A percentile compares a stretch with the other conserved stretches of the same genome.
Conservation (phyloP, 352 stramenopile genomes). For the Phytophthora ramorum region DNA sequence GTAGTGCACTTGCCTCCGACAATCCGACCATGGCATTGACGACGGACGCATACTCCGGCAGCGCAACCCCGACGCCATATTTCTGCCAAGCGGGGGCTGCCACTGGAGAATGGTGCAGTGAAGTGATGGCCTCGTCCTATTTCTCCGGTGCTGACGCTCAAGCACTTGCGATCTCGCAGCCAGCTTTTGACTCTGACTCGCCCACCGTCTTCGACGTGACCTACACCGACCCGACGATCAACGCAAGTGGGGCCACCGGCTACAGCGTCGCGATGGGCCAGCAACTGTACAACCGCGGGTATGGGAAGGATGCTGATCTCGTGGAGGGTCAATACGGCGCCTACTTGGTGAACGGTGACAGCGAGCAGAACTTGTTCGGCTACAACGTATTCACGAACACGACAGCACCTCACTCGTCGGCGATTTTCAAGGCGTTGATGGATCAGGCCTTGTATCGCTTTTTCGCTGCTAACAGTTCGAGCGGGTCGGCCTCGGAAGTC, state of each 20-base stretch:
- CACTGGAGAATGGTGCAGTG: constrained; percentile 33
- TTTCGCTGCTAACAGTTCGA: constrained; percentile 32
- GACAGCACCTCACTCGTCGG: constrained; percentile 40
- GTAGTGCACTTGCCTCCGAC: constrained; percentile 29
- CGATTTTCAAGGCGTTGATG: constrained; percentile 62
- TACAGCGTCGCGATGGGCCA: constrained; percentile 43
- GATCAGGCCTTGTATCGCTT: constrained; percentile 62
- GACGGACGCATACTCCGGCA: constrained; percentile 22
- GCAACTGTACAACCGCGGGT: constrained; percentile 49
- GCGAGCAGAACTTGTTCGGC: constrained; percentile 37
- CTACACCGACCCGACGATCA: constrained; percentile 54
- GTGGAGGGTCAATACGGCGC: constrained; percentile 47
- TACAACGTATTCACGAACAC: constrained; percentile 74
- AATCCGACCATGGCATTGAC: constrained; percentile 45
- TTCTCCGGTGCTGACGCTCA: constrained; percentile 35
- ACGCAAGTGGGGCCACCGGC: constrained; percentile 45
- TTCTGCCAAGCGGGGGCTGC: constrained; percentile 29
- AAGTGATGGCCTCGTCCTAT: constrained; percentile 26
- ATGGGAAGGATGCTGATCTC: constrained; percentile 3
- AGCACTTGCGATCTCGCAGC: constrained; percentile 14
- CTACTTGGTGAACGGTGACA: constrained; percentile 49
- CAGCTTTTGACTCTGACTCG: constrained; percentile 29
- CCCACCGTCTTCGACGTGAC: constrained; percentile 56
- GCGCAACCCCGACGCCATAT: constrained; percentile 38
- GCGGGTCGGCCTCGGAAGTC: constrained; percentile 5